These are phyloP conservation scores for Lactarius tabidus DNA, from an alignment of 768 basidiomycete species.

Conservation along the genomic window DNA sequence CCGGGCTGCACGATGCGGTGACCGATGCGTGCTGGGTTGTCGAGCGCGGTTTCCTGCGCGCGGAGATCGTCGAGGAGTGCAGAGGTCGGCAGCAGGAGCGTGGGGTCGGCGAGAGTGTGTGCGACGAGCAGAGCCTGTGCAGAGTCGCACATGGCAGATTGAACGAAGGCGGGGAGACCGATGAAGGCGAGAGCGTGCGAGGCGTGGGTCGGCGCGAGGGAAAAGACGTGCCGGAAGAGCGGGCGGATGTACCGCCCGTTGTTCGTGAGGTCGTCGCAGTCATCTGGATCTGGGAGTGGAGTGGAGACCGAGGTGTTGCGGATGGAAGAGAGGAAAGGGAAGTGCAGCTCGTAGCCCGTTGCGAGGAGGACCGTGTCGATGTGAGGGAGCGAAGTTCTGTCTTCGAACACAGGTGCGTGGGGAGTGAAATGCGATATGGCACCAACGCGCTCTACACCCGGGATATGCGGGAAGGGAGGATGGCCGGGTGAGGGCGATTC, in stretches of 20 bases:
- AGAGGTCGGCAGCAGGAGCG: constrained; percentile 39
- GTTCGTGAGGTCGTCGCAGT: constrained; percentile 35
- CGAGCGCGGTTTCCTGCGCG: constrained; percentile 28
- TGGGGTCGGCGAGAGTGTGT: constrained; percentile 42
- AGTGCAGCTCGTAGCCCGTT: constrained; percentile 53
- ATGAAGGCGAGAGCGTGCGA: constrained; percentile 52
- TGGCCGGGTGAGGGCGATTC: not conserved
- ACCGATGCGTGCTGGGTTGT: constrained; percentile 48
- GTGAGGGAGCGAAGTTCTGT: not conserved
- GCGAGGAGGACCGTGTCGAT: constrained; percentile 39
- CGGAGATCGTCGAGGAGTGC: constrained; percentile 32
- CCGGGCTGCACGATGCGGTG: constrained; percentile 41
- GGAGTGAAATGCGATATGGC: not conserved
- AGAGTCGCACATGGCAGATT: constrained; percentile 46
- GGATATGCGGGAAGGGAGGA: constrained; percentile 1
- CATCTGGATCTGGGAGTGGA: constrained; percentile 11
- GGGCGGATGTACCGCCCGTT: constrained; percentile 55
- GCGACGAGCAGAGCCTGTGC: constrained; percentile 49
- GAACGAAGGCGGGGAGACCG: constrained; percentile 46
- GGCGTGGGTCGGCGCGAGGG: constrained; percentile 44
- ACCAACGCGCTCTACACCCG: not conserved
- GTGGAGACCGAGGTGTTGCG: constrained; percentile 24
- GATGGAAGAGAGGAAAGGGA: constrained; percentile 43
- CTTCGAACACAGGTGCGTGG: constrained; percentile 41
- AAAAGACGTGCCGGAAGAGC: constrained; percentile 50